A percentile compares a stretch with the other conserved stretches of the same genome.
Evolutionary conservation across 169 alveolate species (phyloP).

Genomic region (Hepatocystis sp.): DNA sequence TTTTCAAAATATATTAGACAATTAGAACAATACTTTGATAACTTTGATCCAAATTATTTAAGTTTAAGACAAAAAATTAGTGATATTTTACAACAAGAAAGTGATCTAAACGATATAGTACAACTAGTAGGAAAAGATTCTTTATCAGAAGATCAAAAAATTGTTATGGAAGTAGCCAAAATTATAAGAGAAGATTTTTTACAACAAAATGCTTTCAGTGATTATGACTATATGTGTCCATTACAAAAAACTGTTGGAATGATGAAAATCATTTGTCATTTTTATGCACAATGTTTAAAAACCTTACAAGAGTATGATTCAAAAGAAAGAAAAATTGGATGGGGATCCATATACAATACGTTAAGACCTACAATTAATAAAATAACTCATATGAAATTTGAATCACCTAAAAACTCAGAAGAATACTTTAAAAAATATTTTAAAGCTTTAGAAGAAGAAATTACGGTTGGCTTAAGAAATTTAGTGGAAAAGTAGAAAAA

Average conservation of each 20-base stretch:
- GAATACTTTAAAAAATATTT: constrained; percentile 75
- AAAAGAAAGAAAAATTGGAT: constrained; percentile 91
- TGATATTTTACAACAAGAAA: constrained; percentile 96
- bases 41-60: constrained; percentile 94
- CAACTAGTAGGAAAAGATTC: constrained; percentile 99
- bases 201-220: constrained; percentile 98
- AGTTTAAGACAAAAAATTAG: constrained; percentile 92
- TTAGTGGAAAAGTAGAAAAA: constrained; percentile 46
- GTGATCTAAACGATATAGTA: constrained; percentile 97
- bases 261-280: constrained; percentile 96
- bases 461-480: constrained; percentile 68
- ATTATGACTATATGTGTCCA: constrained; percentile 98
- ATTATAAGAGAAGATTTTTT: constrained; percentile 98
- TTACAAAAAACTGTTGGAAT: constrained; percentile 96
- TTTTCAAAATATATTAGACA: constrained; percentile 96
- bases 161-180: constrained; percentile 95
- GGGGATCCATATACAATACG: constrained; percentile 94
- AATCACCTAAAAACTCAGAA: constrained; percentile 75
- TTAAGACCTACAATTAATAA: constrained; percentile 92
- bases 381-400: constrained; percentile 94
- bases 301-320: constrained; percentile 85
- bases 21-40: constrained; percentile 95
- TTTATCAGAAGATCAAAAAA: constrained; percentile 96
- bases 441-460: constrained; percentile 71
- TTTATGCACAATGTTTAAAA: constrained; percentile 93